Evolutionary conservation across 1,284 basidiomycete genomes (phyloP).

Genomic region (Ceratobasidium sp.): DNA sequence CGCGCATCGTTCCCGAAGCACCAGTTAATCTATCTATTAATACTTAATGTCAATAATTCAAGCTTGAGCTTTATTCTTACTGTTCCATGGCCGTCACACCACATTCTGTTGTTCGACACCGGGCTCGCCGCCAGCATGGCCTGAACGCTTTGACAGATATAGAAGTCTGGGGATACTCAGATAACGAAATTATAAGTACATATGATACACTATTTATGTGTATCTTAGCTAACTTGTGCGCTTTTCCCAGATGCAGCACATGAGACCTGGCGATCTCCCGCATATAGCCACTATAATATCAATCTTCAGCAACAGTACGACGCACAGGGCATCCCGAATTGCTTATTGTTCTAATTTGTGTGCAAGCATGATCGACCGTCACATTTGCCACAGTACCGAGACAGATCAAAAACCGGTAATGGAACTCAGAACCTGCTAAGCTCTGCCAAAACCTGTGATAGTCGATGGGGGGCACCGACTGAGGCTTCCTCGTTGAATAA

Average conservation of each 20-base stretch:
- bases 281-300: background rate
- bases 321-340: background rate
- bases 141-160: background rate
- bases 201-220: no score
- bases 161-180: background rate
- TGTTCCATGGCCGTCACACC: no score
- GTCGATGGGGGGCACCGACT: background rate
- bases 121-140: background rate
- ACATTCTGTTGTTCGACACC: no score
- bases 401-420: constrained; percentile 2
- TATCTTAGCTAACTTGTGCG: background rate
- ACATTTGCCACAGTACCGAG: no score
- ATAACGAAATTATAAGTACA: background rate
- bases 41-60: no score
- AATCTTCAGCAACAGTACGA: background rate
- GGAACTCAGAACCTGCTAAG: constrained; percentile 11
- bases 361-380: background rate
- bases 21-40: no score
- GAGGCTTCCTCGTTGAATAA: background rate
- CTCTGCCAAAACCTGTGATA: background rate
- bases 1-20: no score
- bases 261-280: constrained; percentile 1
- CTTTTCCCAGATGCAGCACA: background rate
- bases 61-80: no score
- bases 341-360: background rate